Evolutionary conservation across 2,329 filamentous ascomycete species (phyloP).

Genomic region (Calonectria crousiana): DNA sequence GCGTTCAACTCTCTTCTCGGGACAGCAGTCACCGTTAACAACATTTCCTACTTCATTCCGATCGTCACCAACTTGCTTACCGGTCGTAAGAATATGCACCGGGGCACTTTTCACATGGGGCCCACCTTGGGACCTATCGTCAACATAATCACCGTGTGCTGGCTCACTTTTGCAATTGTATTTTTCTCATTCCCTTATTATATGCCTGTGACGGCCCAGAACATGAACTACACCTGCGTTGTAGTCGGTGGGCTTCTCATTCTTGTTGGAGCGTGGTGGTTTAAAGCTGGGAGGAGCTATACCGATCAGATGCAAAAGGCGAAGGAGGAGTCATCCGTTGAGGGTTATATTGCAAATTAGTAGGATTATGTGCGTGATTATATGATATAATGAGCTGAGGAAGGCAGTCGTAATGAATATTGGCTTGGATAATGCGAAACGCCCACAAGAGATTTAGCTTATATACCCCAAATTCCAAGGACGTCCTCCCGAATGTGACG

Average conservation of each 20-base stretch:
- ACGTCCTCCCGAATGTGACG: background rate
- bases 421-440: background rate
- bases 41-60: constrained; percentile 59
- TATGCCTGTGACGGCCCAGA: constrained; percentile 51
- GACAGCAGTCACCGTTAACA: constrained; percentile 56
- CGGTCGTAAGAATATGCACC: constrained; percentile 53
- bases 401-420: background rate
- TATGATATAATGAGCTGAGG: background rate
- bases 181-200: constrained; percentile 60
- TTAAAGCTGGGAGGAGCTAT: constrained; percentile 54
- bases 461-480: background rate
- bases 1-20: constrained; percentile 59
- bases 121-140: constrained; percentile 46
- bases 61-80: constrained; percentile 58
- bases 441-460: background rate
- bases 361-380: background rate
- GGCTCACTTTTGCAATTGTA: constrained; percentile 55
- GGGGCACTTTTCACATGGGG: constrained; percentile 55
- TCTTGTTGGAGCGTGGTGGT: constrained; percentile 56
- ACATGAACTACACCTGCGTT: constrained; percentile 64
- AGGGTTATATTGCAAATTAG: background rate
- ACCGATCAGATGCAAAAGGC: constrained; percentile 53
- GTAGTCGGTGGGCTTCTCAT: constrained; percentile 55
- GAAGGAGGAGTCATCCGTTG: constrained; percentile 41
- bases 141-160: constrained; percentile 52